These are phyloP conservation scores for Ganoderma sinense DNA, from an alignment of 1,284 basidiomycete genomes.

Conservation along the genomic window DNA sequence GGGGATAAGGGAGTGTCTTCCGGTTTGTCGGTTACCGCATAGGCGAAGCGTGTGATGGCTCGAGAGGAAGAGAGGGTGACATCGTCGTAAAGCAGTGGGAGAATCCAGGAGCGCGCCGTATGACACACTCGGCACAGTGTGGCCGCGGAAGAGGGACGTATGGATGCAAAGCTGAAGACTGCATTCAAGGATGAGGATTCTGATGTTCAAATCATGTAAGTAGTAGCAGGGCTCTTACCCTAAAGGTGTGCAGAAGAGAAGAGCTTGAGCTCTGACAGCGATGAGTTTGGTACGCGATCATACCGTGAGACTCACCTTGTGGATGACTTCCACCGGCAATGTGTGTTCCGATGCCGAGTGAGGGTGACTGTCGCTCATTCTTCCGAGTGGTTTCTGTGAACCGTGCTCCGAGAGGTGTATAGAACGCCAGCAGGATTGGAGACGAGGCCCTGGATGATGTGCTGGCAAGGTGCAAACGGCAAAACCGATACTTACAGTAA, in stretches of 20 bases:
- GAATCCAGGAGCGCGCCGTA: slow-evolving; percentile 39
- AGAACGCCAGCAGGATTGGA: background rate
- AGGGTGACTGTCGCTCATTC: background rate
- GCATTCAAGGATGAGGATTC: background rate
- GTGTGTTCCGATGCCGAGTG: background rate
- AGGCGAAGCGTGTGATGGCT: slow-evolving; percentile 39
- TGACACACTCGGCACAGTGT: slow-evolving; percentile 40
- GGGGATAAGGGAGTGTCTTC: slow-evolving; percentile 28
- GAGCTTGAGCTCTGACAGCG: background rate
- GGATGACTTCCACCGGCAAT: background rate
- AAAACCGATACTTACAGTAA: too few relatives aligned
- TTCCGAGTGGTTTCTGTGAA: background rate
- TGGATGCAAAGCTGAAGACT: background rate
- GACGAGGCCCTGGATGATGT: background rate
- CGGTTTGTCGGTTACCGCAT: slow-evolving; percentile 15
- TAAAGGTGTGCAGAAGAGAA: background rate
- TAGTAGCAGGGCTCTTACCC: background rate
- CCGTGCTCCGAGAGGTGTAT: background rate
- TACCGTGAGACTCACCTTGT: background rate
- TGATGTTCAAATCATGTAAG: background rate
- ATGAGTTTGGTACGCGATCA: background rate
- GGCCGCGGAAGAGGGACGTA: slow-evolving; percentile 16
- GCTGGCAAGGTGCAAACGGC: background rate
- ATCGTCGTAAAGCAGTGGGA: slow-evolving; percentile 44
- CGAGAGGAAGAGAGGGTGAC: slow-evolving; percentile 38